Evolutionary conservation across 2,329 filamentous ascomycete genomes (phyloP), one percentile per base, ranked within the genome.

Genomic region (Microdochium paspali): DNA sequence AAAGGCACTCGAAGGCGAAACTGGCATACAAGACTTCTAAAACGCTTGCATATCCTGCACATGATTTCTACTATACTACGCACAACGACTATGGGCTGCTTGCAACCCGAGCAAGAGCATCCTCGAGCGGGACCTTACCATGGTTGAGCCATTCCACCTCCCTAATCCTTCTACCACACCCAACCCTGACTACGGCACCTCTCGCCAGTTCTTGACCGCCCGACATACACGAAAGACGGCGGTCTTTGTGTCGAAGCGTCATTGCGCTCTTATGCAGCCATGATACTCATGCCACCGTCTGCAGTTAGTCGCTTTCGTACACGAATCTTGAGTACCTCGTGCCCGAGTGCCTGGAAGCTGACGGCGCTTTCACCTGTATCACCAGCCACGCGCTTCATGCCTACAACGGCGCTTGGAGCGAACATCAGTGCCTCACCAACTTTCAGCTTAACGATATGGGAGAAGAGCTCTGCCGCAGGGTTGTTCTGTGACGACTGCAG

Each of bases 11-110:
- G 51, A 59, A 30, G 82, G 84, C 2, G 80, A 88, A 63, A 88
- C 84, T 20, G 85, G 85, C 0, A 64, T 88, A 20, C 84, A 87
- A 57, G 85, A 88, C 60, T 88, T 80, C 57, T 88, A 63, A 21
- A 7, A 28, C 26, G n/a, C n/a, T n/a, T n/a, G n/a, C n/a, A n/a
- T n/a, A n/a, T n/a, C n/a, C n/a, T n/a, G n/a, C n/a, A n/a, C n/a
- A n/a, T n/a, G n/a, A n/a, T n/a, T n/a, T n/a, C n/a, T n/a, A n/a
- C n/a, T n/a, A n/a, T n/a, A n/a, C 31, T 35, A n/a, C n/a, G n/a
- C n/a, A n/a, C n/a, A n/a, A n/a, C n/a, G n/a, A n/a, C n/a, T n/a
- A n/a, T n/a, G n/a, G n/a, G n/a, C n/a, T n/a, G n/a, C n/a, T n/a
- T n/a, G n/a, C n/a, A n/a, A n/a, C n/a, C n/a, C n/a, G n/a, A n/a